phyloP scores from a whole-genome alignment of 164 flowering plant species.

The Kalanchoe fedtschenkoi region DNA sequence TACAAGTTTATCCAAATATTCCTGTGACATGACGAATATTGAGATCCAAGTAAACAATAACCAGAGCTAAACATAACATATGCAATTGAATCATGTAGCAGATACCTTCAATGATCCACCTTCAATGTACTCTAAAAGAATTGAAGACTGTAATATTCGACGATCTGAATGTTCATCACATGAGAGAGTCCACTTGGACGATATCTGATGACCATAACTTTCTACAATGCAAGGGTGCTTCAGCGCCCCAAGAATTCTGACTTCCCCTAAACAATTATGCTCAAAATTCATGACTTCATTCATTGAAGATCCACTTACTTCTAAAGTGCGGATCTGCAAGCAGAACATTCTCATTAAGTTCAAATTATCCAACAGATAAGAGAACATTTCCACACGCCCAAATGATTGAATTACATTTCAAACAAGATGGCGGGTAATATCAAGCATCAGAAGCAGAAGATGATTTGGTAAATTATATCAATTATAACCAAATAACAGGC shows the following conservation, averaged over 20 bases:
- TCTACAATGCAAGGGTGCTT: slow-evolving; percentile 73
- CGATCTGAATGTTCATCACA: slow-evolving; percentile 35
- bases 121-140: slow-evolving; percentile 66
- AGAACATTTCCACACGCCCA: background rate
- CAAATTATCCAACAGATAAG: background rate
- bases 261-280: slow-evolving; percentile 69
- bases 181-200: slow-evolving; percentile 52
- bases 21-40: slow-evolving; percentile 24
- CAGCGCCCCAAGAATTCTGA: slow-evolving; percentile 65
- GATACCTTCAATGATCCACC: slow-evolving; percentile 84
- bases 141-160: slow-evolving; percentile 48
- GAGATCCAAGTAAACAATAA: background rate
- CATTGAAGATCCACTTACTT: slow-evolving; percentile 26
- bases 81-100: background rate
- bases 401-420: background rate
- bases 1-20: slow-evolving; percentile 41
- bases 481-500: background rate
- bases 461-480: background rate
- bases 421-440: background rate
- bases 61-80: background rate
- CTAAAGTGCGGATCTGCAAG: slow-evolving; percentile 64
- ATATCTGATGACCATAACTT: slow-evolving; percentile 79
- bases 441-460: background rate
- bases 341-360: background rate
- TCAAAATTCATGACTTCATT: slow-evolving; percentile 62